Base-by-base conservation (phyloP, 352 stramenopile species). In the Phytophthora citricola region DNA sequence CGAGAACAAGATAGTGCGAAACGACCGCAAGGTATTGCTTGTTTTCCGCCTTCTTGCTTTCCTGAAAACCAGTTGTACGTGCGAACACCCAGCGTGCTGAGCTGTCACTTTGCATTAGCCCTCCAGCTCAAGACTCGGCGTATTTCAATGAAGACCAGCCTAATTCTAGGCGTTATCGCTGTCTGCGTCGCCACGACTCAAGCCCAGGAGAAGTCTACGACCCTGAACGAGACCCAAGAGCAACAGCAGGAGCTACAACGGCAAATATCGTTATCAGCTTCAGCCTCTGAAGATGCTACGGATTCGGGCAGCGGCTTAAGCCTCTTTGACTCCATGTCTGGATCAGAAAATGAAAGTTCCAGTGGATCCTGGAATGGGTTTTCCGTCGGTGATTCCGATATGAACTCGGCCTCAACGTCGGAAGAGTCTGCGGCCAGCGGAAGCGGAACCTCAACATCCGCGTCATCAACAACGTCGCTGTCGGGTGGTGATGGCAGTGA, bases 21-120 rank as follows among this genome's bases (percentile, higher is more conserved):
- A 32, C 8, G 39, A 45, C 15, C 39, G 24, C 17, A 20, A 20
- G 17, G 17, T 20, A 20, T 20, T 20, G 17, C 9, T 47, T 27
- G 41, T 27, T 31, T 46, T 47, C 22, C 41, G 41, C 15, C 17
- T 47, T 24, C 5, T 24, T 52, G 45, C 10, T 32, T 38, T 57
- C 48, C 31, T 7, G 31, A 45, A 56, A 56, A 36, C 48, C 48
- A 56, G 48, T 56, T 56, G 48, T 20, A 3, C 27, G 24, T 26
- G 20, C 22, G 49, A 46, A 57, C 49, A 14, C 31, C 8, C 31
- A 47, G 22, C 20, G 32, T 57, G 22, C 34, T 36, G 5, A 57
- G 49, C 49, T 38, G 32, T 57, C 49, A 57, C 12, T 58, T 58
- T 39, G 9, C 22, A 48, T 40, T 31, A 20, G 5, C 31, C 12